phyloP scores from a whole-genome alignment of 495 filamentous ascomycete genomes.

The Ascodesmis nigricans region DNA sequence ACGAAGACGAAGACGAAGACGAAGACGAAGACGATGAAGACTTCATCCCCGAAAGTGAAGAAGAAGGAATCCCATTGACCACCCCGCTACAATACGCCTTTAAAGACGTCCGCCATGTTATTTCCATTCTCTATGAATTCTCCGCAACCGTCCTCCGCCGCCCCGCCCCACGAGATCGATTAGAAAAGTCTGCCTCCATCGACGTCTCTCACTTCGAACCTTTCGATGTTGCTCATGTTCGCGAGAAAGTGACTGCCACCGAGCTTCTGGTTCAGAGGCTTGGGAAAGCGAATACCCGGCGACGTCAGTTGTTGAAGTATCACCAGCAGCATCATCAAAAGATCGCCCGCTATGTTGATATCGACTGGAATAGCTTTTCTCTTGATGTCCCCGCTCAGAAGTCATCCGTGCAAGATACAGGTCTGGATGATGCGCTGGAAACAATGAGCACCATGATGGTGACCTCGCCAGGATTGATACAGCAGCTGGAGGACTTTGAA shows the following conservation, averaged over 20 bases:
- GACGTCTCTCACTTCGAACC: slow-evolving; percentile 22
- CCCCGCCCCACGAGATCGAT: slow-evolving; percentile 21
- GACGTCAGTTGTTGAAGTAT: slow-evolving; percentile 16
- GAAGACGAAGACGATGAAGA: no score
- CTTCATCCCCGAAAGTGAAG: no score
- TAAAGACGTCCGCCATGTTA: slow-evolving; percentile 3
- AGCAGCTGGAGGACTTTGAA: neutral
- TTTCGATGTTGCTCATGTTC: slow-evolving; percentile 20
- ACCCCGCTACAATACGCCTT: no score
- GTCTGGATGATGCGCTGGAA: slow-evolving; percentile 17
- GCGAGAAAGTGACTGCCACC: neutral
- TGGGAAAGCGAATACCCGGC: slow-evolving; percentile 22
- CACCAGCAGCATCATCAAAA: slow-evolving; percentile 12
- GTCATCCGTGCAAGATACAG: no score
- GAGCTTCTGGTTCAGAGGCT: slow-evolving; percentile 18
- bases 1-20: no score
- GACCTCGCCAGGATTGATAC: slow-evolving; percentile 4
- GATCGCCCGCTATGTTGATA: slow-evolving; percentile 8
- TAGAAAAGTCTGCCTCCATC: slow-evolving; percentile 14
- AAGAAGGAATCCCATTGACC: no score
- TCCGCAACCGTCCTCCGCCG: slow-evolving; percentile 11
- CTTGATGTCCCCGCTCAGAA: slow-evolving; percentile 21
- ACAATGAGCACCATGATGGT: slow-evolving; percentile 16
- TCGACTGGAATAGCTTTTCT: slow-evolving; percentile 11
- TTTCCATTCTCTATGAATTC: slow-evolving; percentile 13